Conservation (phyloP, 2,329 filamentous ascomycete genomes). For the Thielaviopsis euricoi region DNA sequence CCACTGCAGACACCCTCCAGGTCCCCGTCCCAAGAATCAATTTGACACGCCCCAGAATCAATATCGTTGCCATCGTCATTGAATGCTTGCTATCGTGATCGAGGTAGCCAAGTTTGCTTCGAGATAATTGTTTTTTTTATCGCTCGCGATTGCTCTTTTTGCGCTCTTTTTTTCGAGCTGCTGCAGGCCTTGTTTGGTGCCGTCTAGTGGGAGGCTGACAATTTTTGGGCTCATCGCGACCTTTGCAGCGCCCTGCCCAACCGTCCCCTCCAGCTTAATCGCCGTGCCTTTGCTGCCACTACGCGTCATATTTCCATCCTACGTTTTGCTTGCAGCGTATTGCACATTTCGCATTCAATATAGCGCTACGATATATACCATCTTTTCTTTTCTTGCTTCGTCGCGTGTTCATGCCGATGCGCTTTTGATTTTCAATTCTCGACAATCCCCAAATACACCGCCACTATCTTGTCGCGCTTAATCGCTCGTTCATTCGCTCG, state of each 20-base stretch:
- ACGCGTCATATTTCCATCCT: slow-evolving; percentile 1
- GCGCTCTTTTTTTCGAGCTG: neutral
- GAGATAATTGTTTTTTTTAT: neutral
- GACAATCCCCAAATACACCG: slow-evolving; percentile 1
- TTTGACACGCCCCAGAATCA: slow-evolving; percentile 11
- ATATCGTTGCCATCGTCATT: slow-evolving; percentile 3
- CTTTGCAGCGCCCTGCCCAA: neutral
- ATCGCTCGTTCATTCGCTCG: slow-evolving; percentile 3
- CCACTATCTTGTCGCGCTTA: slow-evolving; percentile 1
- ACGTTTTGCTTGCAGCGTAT: neutral
- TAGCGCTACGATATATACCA: neutral
- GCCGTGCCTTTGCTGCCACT: neutral
- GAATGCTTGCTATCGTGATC: slow-evolving; percentile 7
- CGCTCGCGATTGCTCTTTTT: neutral
- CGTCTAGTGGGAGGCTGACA: neutral
- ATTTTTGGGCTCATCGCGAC: neutral
- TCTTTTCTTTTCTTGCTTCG: neutral
- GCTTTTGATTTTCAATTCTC: neutral
- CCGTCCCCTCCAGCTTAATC: neutral
- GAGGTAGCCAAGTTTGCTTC: neutral
- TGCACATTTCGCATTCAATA: neutral
- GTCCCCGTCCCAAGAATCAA: slow-evolving; percentile 7
- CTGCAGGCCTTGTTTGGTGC: neutral
- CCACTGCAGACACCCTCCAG: slow-evolving; percentile 12
- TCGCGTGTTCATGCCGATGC: neutral